Evolutionary conservation across 306 rosid species (phyloP), one percentile per base, ranked within the genome.

Genomic region (Ormosia semicastrata): DNA sequence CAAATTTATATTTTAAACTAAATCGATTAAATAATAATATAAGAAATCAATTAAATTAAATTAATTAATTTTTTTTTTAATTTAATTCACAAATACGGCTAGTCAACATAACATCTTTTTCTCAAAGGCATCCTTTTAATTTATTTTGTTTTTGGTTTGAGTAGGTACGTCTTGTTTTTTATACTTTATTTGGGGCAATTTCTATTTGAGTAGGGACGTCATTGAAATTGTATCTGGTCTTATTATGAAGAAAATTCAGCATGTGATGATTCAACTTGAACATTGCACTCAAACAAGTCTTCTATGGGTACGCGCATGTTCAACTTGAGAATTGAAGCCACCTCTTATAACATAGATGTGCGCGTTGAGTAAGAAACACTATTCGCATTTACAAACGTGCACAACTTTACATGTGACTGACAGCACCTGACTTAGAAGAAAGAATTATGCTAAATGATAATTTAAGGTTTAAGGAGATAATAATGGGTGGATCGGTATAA

Each of bases 221-320:
- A 7, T 13, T 76, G 29, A 49, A 65, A 43, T 39, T 73, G 78
- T 4, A 84, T 46, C 68, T 47, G 56, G 81, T 30, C 81, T 49
- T 68, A 39, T 74, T 66, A 8, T 1, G 32, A 68, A 17, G 73
- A 37, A 66, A 69, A 49, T 84, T 74, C 68, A 49, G 14, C 12
- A 4, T 24, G 64, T 17, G 36, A 59, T 13, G 3, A 70, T 33
- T 69, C 18, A 44, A 57, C 40, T 49, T 62, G 65, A 60, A 62
- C 54, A 15, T 71, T 72, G 53, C 54, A 2, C 36, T 29, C 56
- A 72, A 80, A 14, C 73, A 49, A 71, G 73, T 71, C 57, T 6
- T 9, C 39, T 39, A n/a, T 34, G 69, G 46, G 46, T 14, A 6
- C 44, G 36, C 69, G 46, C 41, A 63, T 34, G 29, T 63, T 36